These are phyloP conservation scores for Phytophthora palmivora DNA, from an alignment of 352 stramenopile species.

Conservation along the genomic window DNA sequence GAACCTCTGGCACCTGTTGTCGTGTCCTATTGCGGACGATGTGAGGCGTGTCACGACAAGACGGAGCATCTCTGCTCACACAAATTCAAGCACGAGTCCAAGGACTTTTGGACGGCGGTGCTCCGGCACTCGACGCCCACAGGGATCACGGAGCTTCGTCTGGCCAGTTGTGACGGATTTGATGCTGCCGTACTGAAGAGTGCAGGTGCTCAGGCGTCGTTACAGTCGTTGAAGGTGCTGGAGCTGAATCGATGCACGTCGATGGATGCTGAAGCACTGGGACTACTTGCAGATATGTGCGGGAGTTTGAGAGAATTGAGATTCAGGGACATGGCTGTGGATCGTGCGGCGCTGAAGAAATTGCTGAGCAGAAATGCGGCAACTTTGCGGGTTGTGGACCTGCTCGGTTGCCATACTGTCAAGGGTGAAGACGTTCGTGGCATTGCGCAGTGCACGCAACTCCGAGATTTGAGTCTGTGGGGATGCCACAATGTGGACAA, in stretches of 20 bases:
- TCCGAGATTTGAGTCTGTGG: slow-evolving; percentile 72
- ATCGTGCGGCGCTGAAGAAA: slow-evolving; percentile 53
- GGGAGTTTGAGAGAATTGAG: slow-evolving; percentile 60
- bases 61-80: slow-evolving; percentile 66
- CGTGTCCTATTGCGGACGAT: slow-evolving; percentile 70
- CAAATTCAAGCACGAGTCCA: slow-evolving; percentile 38
- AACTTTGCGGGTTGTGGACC: slow-evolving; percentile 69
- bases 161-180: slow-evolving; percentile 64
- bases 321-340: slow-evolving; percentile 76
- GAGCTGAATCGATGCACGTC: slow-evolving; percentile 65
- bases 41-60: slow-evolving; percentile 51
- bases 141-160: slow-evolving; percentile 55
- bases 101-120: slow-evolving; percentile 69
- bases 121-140: slow-evolving; percentile 42
- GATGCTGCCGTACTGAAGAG: slow-evolving; percentile 45
- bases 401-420: slow-evolving; percentile 83
- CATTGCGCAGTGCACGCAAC: slow-evolving; percentile 49
- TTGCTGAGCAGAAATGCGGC: slow-evolving; percentile 53
- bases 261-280: slow-evolving; percentile 54
- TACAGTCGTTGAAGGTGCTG: slow-evolving; percentile 58
- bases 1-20: slow-evolving; percentile 52
- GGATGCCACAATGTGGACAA: slow-evolving; percentile 87
- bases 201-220: slow-evolving; percentile 27
- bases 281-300: slow-evolving; percentile 53
- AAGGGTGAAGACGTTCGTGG: slow-evolving; percentile 56